These are phyloP conservation scores for Elsinoe ampelina DNA, from an alignment of 2,329 filamentous ascomycete species.

Conservation along the genomic window DNA sequence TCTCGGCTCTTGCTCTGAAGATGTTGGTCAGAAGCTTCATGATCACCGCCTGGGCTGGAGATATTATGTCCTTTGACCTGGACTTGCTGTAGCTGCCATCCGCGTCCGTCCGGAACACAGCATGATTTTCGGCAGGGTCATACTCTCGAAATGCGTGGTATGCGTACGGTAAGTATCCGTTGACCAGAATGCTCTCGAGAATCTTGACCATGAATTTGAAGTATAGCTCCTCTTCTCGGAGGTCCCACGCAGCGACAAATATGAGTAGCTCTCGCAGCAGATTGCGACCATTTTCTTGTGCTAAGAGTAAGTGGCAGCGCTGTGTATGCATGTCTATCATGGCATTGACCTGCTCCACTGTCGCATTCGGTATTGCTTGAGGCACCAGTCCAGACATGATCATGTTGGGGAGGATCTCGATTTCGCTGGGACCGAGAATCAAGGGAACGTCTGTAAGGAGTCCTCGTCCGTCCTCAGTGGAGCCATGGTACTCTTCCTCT, in stretches of 20 bases:
- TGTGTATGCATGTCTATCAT: slow-evolving; percentile 78
- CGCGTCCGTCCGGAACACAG: slow-evolving; percentile 19
- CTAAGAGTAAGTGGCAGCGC: slow-evolving; percentile 78
- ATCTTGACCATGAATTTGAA: slow-evolving; percentile 97
- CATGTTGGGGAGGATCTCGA: slow-evolving; percentile 94
- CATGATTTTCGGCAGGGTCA: not conserved
- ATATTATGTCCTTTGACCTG: slow-evolving; percentile 83
- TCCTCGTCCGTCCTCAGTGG: slow-evolving; percentile 62
- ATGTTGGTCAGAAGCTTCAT: slow-evolving; percentile 86
- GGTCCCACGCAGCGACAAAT: slow-evolving; percentile 94
- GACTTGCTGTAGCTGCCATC: slow-evolving; percentile 14
- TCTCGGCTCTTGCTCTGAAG: slow-evolving; percentile 55
- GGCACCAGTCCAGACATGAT: slow-evolving; percentile 91
- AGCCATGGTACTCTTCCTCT: slow-evolving; percentile 60
- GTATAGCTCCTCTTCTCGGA: slow-evolving; percentile 85
- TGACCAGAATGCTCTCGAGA: slow-evolving; percentile 83
- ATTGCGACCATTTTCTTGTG: slow-evolving; percentile 83
- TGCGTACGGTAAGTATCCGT: slow-evolving; percentile 79
- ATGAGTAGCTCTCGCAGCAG: slow-evolving; percentile 83
- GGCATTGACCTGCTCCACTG: slow-evolving; percentile 45
- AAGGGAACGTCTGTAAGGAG: slow-evolving; percentile 88
- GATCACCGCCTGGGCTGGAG: slow-evolving; percentile 85
- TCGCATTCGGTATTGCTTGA: slow-evolving; percentile 49
- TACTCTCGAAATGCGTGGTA: slow-evolving; percentile 79
- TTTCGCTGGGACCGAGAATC: slow-evolving; percentile 87